Base-by-base conservation (phyloP, 306 rosid species). In the Glycine latifolia region DNA sequence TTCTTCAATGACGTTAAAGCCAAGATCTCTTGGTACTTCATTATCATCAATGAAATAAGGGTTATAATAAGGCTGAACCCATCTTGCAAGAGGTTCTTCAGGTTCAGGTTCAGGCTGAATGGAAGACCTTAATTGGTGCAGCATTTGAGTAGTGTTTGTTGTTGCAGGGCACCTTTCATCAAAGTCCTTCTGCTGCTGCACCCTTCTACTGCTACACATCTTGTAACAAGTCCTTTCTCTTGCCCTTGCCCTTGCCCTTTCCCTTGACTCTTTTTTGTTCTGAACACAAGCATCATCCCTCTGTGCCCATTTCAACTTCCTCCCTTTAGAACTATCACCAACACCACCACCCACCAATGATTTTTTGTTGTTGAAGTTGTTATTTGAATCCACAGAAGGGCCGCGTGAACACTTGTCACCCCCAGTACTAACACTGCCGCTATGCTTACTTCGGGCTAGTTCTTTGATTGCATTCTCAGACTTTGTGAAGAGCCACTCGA, bases 401-500 rank as follows among this genome's bases (percentile, higher is more conserved):
- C 83, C 33, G 8, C 66, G 50, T 6, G 70, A 67, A 13, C 54
- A 33, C 47, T 76, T 79, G 44, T 73, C 65, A 50, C 56, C 17
- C 12, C 35, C 33, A 31, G 54, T n/a, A 16, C 37, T 69, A 4
- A 3, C 41, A 69, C 75, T 70, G 47, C 77, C 26, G 78, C 72
- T 39, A 63, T 78, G 66, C 79, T 79, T 91, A 12, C 75, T 87
- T n/a, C 62, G 11, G 0, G 85, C 87, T 0, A 88, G 87, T 33
- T 91, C 91, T 49, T 79, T 83, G 82, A 94, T 94, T 61, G 91
- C 94, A 20, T 68, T 82, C 56, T 83, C 88, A 0, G 98, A 92
- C 83, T 91, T 90, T 12, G 79, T 81, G 79, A 89, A 89, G 41
- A 94, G 90, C 98, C 98, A 94, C 47, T 94, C 98, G 9, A 94